phyloP scores from a whole-genome alignment of 2,329 filamentous ascomycete genomes.

The Elsinoe arachidis region DNA sequence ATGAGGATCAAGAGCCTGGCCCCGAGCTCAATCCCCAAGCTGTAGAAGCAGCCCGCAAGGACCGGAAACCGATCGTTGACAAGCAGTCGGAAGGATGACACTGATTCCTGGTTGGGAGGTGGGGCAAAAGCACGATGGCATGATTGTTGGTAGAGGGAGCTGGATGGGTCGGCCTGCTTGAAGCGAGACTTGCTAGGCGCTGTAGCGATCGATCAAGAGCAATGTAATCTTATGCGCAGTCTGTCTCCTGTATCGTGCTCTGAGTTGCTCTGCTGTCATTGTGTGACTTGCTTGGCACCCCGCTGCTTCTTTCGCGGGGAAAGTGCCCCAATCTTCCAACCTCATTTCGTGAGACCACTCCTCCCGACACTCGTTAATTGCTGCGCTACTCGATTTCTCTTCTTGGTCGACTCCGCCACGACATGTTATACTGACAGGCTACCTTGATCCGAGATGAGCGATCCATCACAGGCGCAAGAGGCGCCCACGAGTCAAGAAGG shows the following conservation, averaged over 20 bases:
- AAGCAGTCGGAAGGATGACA: not conserved
- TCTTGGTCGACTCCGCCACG: not conserved
- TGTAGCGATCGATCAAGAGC: not conserved
- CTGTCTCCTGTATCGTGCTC: too few relatives aligned
- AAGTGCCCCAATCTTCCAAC: not conserved
- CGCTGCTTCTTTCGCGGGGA: not conserved
- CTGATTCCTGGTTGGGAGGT: not conserved
- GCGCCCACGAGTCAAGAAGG: not conserved
- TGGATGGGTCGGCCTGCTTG: not conserved
- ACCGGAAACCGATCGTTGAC: conserved; percentile 16
- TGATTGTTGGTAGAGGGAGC: not conserved
- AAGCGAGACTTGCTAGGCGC: conserved; percentile 5
- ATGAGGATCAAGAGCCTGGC: conserved; percentile 29
- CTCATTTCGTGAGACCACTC: not conserved
- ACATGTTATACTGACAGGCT: conserved; percentile 7
- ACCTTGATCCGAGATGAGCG: conserved; percentile 1
- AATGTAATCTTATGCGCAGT: conserved; percentile 7
- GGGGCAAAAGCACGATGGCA: not conserved
- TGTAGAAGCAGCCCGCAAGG: conserved; percentile 37
- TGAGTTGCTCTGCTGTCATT: too few relatives aligned
- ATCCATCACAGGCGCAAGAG: not conserved
- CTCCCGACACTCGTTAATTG: not conserved
- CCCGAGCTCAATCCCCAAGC: conserved; percentile 40
- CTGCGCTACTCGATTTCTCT: not conserved
- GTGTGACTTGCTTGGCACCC: not conserved